Evolutionary conservation across 371 early-diverging fungal genomes (phyloP), one percentile per base, ranked within the genome.

Genomic region (Rhizomucor pusillus): DNA sequence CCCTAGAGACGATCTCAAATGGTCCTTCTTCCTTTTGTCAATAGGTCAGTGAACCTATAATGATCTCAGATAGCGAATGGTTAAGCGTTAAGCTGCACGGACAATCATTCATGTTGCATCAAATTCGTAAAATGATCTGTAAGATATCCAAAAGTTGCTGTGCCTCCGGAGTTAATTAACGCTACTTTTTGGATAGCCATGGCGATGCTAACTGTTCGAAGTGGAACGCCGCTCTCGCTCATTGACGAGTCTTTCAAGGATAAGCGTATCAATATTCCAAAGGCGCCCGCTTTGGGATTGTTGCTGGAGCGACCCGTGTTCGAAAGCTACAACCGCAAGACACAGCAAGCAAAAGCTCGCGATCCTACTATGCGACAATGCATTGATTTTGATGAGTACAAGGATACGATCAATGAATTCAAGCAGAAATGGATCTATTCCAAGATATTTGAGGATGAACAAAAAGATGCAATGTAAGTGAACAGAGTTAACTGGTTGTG

Each of bases 111-210:
- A 94, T 99, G 94, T 80, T 99, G 20, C 99, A 99, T 73, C 99
- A 98, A 76, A 99, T 99, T 57, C 91, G 99, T 55, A 99, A 99
- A 67, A 99, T 99, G 99, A 90, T 99, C 50, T 91, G 95, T 62
- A 67, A 79, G 71, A 58, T 20, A 19, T 29, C 29, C 29, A 29
- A 29, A 29, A n/a, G n/a, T n/a, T n/a, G 34, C 34, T 14, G 29
- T 7, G 16, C 5, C 0, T 48, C 9, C 22, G 25, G 48, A 12
- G 24, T 10, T 11, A 11, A 33, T 48, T 16, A 18, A 33, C 18
- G 23, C 24, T 25, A 45, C n/a, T 47, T 56, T 41, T 57, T 40
- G 37, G 16, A 40, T 66, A 79, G 82, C 81, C 12, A 75, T 98
- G 68, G 86, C 88, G 11, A 75, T 94, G 6, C 68, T 98, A 66